These are phyloP conservation scores for Xylariomycetidae sp. DNA, from an alignment of 2,329 filamentous ascomycete genomes.

Conservation along the genomic window DNA sequence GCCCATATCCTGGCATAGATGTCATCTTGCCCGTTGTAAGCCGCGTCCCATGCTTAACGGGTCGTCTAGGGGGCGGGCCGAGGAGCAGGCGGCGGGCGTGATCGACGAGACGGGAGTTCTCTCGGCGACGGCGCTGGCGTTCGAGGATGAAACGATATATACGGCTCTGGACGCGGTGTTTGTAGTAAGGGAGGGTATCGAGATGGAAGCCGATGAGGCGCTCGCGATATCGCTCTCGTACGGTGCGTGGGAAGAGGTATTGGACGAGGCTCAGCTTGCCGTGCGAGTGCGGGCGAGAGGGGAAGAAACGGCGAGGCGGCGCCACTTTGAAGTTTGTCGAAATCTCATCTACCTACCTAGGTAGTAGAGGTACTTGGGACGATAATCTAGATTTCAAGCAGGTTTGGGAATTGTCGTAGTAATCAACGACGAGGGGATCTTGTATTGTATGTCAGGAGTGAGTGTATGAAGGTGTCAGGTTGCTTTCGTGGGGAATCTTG, in stretches of 20 bases:
- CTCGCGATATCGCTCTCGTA: constrained; percentile 59
- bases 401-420: too few species aligned
- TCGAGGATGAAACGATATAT: constrained; percentile 71
- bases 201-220: constrained; percentile 67
- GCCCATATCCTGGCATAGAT: constrained; percentile 28
- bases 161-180: constrained; percentile 66
- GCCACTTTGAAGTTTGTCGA: constrained; percentile 38
- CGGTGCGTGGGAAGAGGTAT: constrained; percentile 62
- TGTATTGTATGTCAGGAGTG: too few species aligned
- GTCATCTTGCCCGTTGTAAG: constrained; percentile 22
- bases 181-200: constrained; percentile 68
- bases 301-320: constrained; percentile 36
- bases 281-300: constrained; percentile 34
- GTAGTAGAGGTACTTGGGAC: too few species aligned
- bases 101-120: constrained; percentile 43
- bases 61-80: constrained; percentile 23
- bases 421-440: too few species aligned
- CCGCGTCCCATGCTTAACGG: constrained; percentile 30
- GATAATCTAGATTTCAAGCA: too few species aligned
- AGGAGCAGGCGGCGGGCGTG: constrained; percentile 43
- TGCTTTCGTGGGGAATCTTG: too few species aligned
- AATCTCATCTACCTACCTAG: neutral
- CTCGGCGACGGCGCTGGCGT: constrained; percentile 52
- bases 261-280: constrained; percentile 51
- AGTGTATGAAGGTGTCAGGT: too few species aligned